These are phyloP conservation scores for Pachysandra terminalis DNA, from an alignment of 164 flowering plant species.

Conservation along the genomic window DNA sequence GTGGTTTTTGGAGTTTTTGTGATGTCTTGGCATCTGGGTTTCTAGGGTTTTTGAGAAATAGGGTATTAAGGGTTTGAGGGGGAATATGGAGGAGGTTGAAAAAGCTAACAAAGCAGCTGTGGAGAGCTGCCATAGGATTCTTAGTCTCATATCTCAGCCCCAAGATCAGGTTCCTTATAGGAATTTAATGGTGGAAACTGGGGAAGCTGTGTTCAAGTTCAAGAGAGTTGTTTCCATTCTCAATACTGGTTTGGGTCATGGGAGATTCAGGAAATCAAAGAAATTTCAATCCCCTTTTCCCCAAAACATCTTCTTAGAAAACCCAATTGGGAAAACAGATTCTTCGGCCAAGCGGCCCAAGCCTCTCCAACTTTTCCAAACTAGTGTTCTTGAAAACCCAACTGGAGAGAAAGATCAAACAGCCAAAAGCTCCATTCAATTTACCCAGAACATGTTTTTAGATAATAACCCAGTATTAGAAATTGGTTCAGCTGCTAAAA, in stretches of 20 bases:
- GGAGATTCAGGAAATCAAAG: constrained; percentile 62
- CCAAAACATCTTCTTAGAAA: constrained; percentile 49
- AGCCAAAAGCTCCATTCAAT: constrained; percentile 27
- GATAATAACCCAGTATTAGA: constrained; percentile 55
- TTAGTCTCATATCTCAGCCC: constrained; percentile 55
- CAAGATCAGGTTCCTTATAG: constrained; percentile 53
- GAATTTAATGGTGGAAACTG: constrained; percentile 55
- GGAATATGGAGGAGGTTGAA: constrained; percentile 81
- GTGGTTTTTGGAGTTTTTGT: constrained; percentile 16
- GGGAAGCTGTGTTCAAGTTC: constrained; percentile 61
- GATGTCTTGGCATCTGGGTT: constrained; percentile 15
- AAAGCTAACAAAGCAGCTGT: constrained; percentile 79
- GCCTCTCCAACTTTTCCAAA: constrained; percentile 37
- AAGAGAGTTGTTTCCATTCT: constrained; percentile 76
- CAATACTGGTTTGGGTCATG: constrained; percentile 55
- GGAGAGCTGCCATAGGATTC: constrained; percentile 76
- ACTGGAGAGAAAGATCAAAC: constrained; percentile 32
- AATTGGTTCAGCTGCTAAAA: constrained; percentile 45
- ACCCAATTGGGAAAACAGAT: constrained; percentile 29
- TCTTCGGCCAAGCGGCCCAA: constrained; percentile 29
- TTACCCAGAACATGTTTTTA: constrained; percentile 21
- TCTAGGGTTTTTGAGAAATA: constrained; percentile 19
- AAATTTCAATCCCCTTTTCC: constrained; percentile 42
- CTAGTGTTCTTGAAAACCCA: constrained; percentile 29
- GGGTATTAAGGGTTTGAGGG: constrained; percentile 10